phyloP scores from a whole-genome alignment of 208 protist species.

The Trypanosoma scelopori region DNA sequence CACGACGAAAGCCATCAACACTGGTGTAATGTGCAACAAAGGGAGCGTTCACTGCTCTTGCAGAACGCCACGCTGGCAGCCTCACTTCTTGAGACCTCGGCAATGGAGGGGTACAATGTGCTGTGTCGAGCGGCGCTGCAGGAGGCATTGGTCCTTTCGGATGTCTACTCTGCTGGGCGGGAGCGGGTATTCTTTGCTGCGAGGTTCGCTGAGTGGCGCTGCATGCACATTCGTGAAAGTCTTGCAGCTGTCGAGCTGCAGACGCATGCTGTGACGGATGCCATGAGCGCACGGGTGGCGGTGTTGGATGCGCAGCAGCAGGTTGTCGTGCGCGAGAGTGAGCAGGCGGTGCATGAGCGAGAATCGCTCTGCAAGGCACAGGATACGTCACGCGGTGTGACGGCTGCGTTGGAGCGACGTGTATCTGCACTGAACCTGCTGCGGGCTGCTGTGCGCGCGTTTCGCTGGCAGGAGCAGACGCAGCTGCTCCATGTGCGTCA shows the following conservation, averaged over 20 bases:
- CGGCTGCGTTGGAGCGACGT: not conserved
- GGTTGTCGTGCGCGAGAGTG: not conserved
- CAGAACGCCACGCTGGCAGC: not conserved
- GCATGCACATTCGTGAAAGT: not conserved
- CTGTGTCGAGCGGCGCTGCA: slow-evolving; percentile 13
- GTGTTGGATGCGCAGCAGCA: not conserved
- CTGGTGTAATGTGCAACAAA: not conserved
- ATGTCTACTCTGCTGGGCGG: not conserved
- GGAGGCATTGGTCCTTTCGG: slow-evolving; percentile 3
- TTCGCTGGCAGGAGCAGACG: not conserved
- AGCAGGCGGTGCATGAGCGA: not conserved
- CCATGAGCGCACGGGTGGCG: not conserved
- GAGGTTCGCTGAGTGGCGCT: slow-evolving; percentile 10
- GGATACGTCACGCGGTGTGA: slow-evolving; percentile 1
- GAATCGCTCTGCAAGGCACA: slow-evolving; percentile 6
- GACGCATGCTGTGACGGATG: not conserved
- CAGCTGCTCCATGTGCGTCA: not conserved
- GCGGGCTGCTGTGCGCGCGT: not conserved
- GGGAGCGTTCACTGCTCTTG: slow-evolving; percentile 3
- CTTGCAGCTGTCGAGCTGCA: not conserved
- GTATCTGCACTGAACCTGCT: not conserved
- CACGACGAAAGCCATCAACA: not conserved
- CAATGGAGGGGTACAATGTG: not conserved
- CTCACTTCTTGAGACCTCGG: not conserved
- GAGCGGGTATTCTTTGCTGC: slow-evolving; percentile 1